Conservation (phyloP, 169 alveolate species). For the Plasmodium ovale region DNA sequence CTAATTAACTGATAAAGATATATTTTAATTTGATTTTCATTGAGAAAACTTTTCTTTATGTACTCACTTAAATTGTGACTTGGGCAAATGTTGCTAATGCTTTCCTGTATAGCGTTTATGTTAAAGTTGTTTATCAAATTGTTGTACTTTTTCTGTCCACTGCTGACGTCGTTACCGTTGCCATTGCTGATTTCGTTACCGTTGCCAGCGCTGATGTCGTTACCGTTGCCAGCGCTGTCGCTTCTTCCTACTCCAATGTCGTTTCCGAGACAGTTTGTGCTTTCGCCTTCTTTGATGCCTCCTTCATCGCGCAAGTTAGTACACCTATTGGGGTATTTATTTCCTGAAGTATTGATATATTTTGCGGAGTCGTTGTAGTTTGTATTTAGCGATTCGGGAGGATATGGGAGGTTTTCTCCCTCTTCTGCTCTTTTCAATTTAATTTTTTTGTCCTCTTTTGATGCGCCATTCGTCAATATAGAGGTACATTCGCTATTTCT, state of each 20-base stretch:
- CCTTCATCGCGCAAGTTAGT: background rate
- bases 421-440: background rate
- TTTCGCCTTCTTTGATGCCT: background rate
- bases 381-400: background rate
- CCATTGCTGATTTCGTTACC: background rate
- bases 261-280: too few species aligned
- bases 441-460: background rate
- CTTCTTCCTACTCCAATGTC: background rate
- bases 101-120: slow-evolving; percentile 17
- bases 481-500: too few species aligned
- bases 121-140: slow-evolving; percentile 17
- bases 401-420: background rate
- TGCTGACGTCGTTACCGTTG: background rate
- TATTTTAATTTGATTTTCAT: slow-evolving; percentile 86
- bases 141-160: background rate
- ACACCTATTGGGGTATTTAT: background rate
- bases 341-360: background rate
- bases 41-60: slow-evolving; percentile 43
- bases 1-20: slow-evolving; percentile 96
- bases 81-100: slow-evolving; percentile 26
- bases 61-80: slow-evolving; percentile 50
- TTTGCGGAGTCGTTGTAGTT: background rate
- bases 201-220: background rate
- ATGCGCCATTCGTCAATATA: background rate
- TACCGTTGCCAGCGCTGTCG: background rate